Conservation (phyloP, 257 asterid genomes). For the Salvia miltiorrhiza region DNA sequence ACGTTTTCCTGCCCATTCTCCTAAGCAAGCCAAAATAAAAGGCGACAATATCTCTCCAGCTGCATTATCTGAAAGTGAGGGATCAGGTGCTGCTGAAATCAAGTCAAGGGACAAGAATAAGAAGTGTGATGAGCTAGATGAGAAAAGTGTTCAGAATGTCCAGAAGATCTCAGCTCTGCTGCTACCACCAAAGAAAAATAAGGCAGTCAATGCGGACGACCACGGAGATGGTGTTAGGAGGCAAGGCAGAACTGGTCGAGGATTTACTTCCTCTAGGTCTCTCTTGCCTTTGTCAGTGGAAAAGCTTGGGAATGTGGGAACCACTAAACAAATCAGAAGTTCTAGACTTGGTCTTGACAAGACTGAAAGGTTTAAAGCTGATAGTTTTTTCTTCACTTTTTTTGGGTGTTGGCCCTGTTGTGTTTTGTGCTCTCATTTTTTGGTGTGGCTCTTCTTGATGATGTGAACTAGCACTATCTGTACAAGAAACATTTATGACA, state of each 20-base stretch:
- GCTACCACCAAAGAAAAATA: conserved; percentile 79
- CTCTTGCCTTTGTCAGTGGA: conserved; percentile 62
- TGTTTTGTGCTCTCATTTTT: conserved; percentile 7
- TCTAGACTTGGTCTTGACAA: conserved; percentile 76
- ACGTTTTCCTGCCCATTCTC: conserved; percentile 57
- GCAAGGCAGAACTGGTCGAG: conserved; percentile 88
- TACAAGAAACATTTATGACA: conserved; percentile 15
- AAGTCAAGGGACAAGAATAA: conserved; percentile 60
- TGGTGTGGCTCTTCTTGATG: conserved; percentile 1
- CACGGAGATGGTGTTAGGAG: conserved; percentile 71
- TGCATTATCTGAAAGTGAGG: conserved; percentile 86
- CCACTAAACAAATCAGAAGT: conserved; percentile 83
- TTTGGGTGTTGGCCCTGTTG: neutral
- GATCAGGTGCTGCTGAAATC: conserved; percentile 72
- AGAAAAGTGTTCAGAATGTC: conserved; percentile 59
- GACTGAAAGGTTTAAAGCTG: conserved; percentile 57
- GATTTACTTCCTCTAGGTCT: conserved; percentile 64
- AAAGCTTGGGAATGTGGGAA: conserved; percentile 68
- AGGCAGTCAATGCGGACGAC: conserved; percentile 49
- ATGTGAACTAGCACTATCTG: conserved; percentile 5
- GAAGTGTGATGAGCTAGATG: conserved; percentile 62
- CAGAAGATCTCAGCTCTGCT: conserved; percentile 77
- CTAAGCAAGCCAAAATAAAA: conserved; percentile 67
- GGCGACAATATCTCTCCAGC: conserved; percentile 59
- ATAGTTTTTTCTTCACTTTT: neutral